Conservation (phyloP, 23 red algal species). For the Porphyridium purpureum region DNA sequence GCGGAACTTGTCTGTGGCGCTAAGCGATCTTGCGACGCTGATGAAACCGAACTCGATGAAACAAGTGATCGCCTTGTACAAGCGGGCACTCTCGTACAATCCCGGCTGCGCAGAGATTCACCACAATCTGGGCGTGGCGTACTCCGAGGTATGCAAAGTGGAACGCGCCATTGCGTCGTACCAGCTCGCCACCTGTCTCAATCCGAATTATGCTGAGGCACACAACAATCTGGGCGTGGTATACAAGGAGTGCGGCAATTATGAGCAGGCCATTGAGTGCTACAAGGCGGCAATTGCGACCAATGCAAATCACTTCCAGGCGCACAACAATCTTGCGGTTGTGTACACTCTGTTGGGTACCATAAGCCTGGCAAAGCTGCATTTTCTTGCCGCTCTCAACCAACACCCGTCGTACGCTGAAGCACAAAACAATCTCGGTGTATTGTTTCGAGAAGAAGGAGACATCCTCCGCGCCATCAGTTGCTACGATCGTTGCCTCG, state of each 20-base stretch:
- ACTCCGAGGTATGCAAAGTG: slow-evolving; percentile 48
- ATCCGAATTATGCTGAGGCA: slow-evolving; percentile 48
- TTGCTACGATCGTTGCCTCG: slow-evolving; percentile 45
- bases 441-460: slow-evolving; percentile 47
- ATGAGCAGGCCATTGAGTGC: slow-evolving; percentile 33
- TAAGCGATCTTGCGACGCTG: slow-evolving; percentile 32
- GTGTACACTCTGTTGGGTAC: slow-evolving; percentile 57
- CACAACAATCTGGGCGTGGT: slow-evolving; percentile 59
- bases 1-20: slow-evolving; percentile 44
- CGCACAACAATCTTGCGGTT: slow-evolving; percentile 67
- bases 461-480: slow-evolving; percentile 49
- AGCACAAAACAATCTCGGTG: slow-evolving; percentile 63
- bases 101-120: slow-evolving; percentile 42
- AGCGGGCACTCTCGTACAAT: slow-evolving; percentile 35
- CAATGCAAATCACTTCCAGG: slow-evolving; percentile 43
- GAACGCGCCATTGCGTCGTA: slow-evolving; percentile 40
- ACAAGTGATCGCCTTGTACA: slow-evolving; percentile 22
- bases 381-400: slow-evolving; percentile 20
- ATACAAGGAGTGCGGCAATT: slow-evolving; percentile 58
- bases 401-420: slow-evolving; percentile 46
- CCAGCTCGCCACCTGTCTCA: slow-evolving; percentile 47
- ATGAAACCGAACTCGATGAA: slow-evolving; percentile 12
- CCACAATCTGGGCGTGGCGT: slow-evolving; percentile 59
- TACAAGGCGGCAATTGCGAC: slow-evolving; percentile 41
- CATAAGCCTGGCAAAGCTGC: slow-evolving; percentile 26